Evolutionary conservation across 345 rosid species (phyloP).

Genomic region (Camelina neglecta): DNA sequence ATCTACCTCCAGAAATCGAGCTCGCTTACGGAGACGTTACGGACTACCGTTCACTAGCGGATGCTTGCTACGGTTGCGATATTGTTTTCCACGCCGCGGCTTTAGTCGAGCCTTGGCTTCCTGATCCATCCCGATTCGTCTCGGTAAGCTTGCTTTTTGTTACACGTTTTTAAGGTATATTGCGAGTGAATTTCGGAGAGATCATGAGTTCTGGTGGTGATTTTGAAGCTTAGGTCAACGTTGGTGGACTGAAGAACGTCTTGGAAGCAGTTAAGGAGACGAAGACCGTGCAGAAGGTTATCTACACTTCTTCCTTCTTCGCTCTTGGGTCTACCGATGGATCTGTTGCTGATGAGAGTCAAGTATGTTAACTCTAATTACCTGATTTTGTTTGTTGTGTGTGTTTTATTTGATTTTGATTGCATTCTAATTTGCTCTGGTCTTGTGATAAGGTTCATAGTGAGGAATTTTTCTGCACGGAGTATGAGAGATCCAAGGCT

Average conservation of each 20-base stretch:
- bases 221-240: slow-evolving; percentile 64
- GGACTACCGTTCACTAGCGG: slow-evolving; percentile 60
- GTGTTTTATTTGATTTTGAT: not conserved
- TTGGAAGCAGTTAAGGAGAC: slow-evolving; percentile 64
- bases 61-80: slow-evolving; percentile 72
- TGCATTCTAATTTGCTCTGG: slow-evolving; percentile 14
- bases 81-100: slow-evolving; percentile 88
- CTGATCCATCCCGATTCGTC: slow-evolving; percentile 77
- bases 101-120: slow-evolving; percentile 91
- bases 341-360: slow-evolving; percentile 71
- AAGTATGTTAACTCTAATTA: slow-evolving; percentile 44
- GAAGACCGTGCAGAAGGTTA: slow-evolving; percentile 59
- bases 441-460: slow-evolving; percentile 53
- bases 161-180: not conserved
- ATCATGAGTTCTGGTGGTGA: not conserved
- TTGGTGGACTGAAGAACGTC: slow-evolving; percentile 79
- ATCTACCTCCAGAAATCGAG: slow-evolving; percentile 56
- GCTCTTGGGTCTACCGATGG: slow-evolving; percentile 91
- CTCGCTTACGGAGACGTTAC: slow-evolving; percentile 86
- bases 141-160: slow-evolving; percentile 48
- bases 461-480: slow-evolving; percentile 76
- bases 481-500: slow-evolving; percentile 82
- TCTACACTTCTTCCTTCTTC: slow-evolving; percentile 90
- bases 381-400: not conserved
- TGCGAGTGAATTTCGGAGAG: not conserved